Base-by-base conservation (phyloP, 345 rosid species). In the Cardamine chenopodiifolia region DNA sequence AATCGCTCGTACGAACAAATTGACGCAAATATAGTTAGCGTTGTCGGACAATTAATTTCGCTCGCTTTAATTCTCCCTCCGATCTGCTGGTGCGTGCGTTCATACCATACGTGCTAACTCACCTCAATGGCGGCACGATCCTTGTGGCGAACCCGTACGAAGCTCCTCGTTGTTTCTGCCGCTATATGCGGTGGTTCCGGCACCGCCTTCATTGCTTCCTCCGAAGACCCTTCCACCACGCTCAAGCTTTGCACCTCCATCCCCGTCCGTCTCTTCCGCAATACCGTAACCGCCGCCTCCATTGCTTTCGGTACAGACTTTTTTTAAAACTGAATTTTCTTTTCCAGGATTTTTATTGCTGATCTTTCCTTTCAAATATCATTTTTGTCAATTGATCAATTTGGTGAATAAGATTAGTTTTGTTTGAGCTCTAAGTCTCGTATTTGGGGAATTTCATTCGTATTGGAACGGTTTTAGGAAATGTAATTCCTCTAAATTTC, bases 251-350 rank as follows among this genome's bases (percentile, higher is more conserved):
- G 90, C 90, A 88, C 97, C 71, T 67, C 84, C 62, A 83, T 92
- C 23, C 97, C 98, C 29, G 68, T 78, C 47, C 97, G 97, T 56
- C 91, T 90, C 56, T 66, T 31, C 78, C 96, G 94, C 34, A 82
- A 84, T 81, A 45, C 97, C 67, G 70, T 81, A 7, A 90, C 98
- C 19, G 98, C 95, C 13, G 89, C 94, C 66, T 88, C 97, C 73
- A 86, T 96, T 17, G 91, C 90, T 66, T 90, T 90, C 62, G 97
- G 99, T 92, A 86, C 44, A n/a, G n/a, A n/a, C n/a, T n/a, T n/a
- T n/a, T n/a, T n/a, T n/a, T n/a, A 25, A 25, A 25, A 25, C 26
- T 25, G 1, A 25, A 25, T 1, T 25, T 25, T 25, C 3, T 25
- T 25, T 25, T 25, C 1, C 45, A 62, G 7, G 28, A 57, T 49